These are phyloP conservation scores for Fusarium sterilihyphosum DNA, from an alignment of 2,329 filamentous ascomycete species.

Conservation along the genomic window DNA sequence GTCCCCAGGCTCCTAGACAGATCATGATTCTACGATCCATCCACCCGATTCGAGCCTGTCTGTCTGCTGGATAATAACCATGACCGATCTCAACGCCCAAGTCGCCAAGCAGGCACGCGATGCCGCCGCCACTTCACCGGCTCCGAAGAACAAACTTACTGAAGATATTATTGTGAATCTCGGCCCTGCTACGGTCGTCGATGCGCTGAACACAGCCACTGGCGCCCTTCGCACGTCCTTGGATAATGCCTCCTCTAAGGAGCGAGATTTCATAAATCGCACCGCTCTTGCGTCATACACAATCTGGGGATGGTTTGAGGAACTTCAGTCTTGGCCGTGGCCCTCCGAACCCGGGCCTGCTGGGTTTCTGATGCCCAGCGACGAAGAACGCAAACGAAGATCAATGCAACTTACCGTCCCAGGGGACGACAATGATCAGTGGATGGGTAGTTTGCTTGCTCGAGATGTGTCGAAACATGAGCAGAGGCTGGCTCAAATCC, in stretches of 20 bases:
- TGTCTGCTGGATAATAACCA: slow-evolving; percentile 41
- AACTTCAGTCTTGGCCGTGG: slow-evolving; percentile 72
- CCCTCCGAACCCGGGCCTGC: slow-evolving; percentile 58
- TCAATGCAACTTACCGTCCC: slow-evolving; percentile 42
- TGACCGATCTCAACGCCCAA: slow-evolving; percentile 48
- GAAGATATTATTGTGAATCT: slow-evolving; percentile 72
- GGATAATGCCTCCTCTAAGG: slow-evolving; percentile 68
- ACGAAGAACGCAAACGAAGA: slow-evolving; percentile 53
- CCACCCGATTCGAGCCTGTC: slow-evolving; percentile 23
- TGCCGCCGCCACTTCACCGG: slow-evolving; percentile 53
- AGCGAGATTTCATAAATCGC: slow-evolving; percentile 76
- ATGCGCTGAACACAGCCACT: slow-evolving; percentile 65
- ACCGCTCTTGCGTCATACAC: slow-evolving; percentile 76
- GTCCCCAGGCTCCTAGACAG: slow-evolving; percentile 43
- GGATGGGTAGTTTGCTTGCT: slow-evolving; percentile 77
- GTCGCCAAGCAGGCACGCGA: slow-evolving; percentile 49
- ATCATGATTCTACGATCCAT: slow-evolving; percentile 42
- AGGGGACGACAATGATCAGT: slow-evolving; percentile 49
- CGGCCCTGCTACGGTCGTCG: slow-evolving; percentile 68
- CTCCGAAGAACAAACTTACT: slow-evolving; percentile 54
- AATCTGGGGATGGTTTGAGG: slow-evolving; percentile 79
- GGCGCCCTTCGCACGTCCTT: slow-evolving; percentile 68
- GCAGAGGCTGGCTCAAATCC: slow-evolving; percentile 77
- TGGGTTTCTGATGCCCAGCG: slow-evolving; percentile 63
- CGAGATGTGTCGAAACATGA: slow-evolving; percentile 75